Evolutionary conservation across 768 basidiomycete species (phyloP), one percentile per base, ranked within the genome.

Genomic region (Boletus patriciae): DNA sequence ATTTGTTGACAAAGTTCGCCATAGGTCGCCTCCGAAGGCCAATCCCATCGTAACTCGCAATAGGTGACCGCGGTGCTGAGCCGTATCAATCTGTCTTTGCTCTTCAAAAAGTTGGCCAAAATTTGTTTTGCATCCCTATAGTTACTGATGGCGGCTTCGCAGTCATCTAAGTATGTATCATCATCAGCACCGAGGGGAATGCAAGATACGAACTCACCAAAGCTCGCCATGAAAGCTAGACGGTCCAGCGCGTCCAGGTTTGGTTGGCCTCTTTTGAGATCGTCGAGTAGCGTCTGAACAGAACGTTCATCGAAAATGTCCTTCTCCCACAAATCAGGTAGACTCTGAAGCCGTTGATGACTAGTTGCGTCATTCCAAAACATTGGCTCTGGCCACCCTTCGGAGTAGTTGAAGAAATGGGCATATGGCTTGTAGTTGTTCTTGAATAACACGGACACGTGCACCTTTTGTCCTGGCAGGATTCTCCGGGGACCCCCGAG

Each of bases 391-490:
- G 65, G 71, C 70, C 70, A 71, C 18, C 55, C 45, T 36, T 60
- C 58, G 6, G 60, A 45, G 9, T 57, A 65, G 25, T 59, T 65
- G 46, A 60, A 50, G 8, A 71, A 69, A 23, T 25, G 60, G 2
- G 67, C 69, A 41, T 33, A 44, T 8, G 70, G 62, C 37, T 64
- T 70, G 58, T 71, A 71, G 27, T 71, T 63, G 43, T 58, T 55
- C 57, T 66, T 72, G 66, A 69, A 71, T 1, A 71, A 36, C 29
- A 45, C 71, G 2, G 70, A 73, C 8, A 72, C 65, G 47, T 71
- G 70, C n/a, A 71, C 62, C 41, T 64, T 73, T 41, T 71, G 71
- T 15, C 70, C 70, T 0, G 60, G 67, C 4, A 71, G 27, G 29
- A 71, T 71, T 33, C 48, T 61, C 15, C 71, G 65, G 5, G 67